Evolutionary conservation across 2,329 filamentous ascomycete genomes (phyloP).

Genomic region (Penicillium corylophilum): DNA sequence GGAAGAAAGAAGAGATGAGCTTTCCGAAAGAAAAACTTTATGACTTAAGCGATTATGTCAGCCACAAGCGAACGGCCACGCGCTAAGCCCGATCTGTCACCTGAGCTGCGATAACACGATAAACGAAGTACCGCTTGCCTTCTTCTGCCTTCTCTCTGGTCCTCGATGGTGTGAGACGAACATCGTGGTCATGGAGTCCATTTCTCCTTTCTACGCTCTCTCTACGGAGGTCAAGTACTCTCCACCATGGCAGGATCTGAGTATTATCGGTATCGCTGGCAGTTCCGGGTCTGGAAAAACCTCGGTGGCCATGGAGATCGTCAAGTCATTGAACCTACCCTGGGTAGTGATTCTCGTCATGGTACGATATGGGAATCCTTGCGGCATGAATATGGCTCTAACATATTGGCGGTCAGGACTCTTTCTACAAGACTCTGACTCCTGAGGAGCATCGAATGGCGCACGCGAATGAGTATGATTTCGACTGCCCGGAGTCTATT

Average conservation of each 20-base stretch:
- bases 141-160: neutral
- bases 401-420: slow-evolving; percentile 63
- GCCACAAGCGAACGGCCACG: slow-evolving; percentile 33
- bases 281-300: slow-evolving; percentile 96
- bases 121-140: slow-evolving; percentile 1
- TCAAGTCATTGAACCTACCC: slow-evolving; percentile 82
- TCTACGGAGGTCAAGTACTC: slow-evolving; percentile 68
- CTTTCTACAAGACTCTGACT: slow-evolving; percentile 89
- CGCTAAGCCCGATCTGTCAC: slow-evolving; percentile 28
- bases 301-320: slow-evolving; percentile 86
- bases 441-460: slow-evolving; percentile 75
- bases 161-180: slow-evolving; percentile 4
- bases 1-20: slow-evolving; percentile 22
- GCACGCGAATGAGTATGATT: slow-evolving; percentile 90
- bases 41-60: slow-evolving; percentile 25
- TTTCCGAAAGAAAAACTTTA: slow-evolving; percentile 17
- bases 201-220: slow-evolving; percentile 37
- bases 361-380: slow-evolving; percentile 52
- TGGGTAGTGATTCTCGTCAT: slow-evolving; percentile 99
- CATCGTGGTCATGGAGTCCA: slow-evolving; percentile 34
- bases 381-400: slow-evolving; percentile 10
- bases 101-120: slow-evolving; percentile 14
- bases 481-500: slow-evolving; percentile 90
- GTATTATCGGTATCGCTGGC: slow-evolving; percentile 93
- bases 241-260: slow-evolving; percentile 93